These are phyloP conservation scores for Ocimum tenuiflorum DNA, from an alignment of 257 asterid genomes.

Conservation along the genomic window DNA sequence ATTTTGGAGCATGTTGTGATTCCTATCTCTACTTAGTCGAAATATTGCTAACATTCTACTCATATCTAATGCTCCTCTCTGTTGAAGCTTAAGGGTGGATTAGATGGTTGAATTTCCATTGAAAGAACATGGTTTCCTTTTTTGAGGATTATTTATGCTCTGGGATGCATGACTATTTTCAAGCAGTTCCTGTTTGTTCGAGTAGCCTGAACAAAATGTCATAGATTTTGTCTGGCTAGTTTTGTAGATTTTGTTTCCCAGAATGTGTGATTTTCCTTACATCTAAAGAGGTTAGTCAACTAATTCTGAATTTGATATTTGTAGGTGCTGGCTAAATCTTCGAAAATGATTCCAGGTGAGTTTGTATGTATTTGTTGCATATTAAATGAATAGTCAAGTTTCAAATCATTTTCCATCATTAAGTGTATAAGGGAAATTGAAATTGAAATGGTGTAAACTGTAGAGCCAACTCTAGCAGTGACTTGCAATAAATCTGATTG, in stretches of 20 bases:
- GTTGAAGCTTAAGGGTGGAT: background rate
- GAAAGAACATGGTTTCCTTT: background rate
- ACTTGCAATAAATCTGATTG: background rate
- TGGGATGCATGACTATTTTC: background rate
- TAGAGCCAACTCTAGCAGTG: background rate
- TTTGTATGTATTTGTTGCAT: background rate
- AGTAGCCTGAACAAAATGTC: background rate
- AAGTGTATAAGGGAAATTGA: background rate
- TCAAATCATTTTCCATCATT: background rate
- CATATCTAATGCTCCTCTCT: background rate
- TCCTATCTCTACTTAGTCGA: background rate
- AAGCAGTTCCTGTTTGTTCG: background rate
- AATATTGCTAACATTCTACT: background rate
- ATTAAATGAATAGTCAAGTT: background rate
- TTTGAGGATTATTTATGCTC: background rate
- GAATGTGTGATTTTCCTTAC: background rate
- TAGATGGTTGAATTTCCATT: background rate
- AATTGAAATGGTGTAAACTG: too few relatives aligned
- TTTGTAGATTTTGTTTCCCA: background rate
- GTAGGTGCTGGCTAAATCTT: constrained; percentile 85
- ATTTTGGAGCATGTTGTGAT: background rate
- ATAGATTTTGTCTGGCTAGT: background rate
- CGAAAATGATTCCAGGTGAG: constrained; percentile 91
- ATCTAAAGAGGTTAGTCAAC: background rate
- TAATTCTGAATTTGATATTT: constrained; percentile 21